Base-by-base conservation (phyloP, 108 stramenopile genomes). In the Cyclotella choctawhatcheeana region DNA sequence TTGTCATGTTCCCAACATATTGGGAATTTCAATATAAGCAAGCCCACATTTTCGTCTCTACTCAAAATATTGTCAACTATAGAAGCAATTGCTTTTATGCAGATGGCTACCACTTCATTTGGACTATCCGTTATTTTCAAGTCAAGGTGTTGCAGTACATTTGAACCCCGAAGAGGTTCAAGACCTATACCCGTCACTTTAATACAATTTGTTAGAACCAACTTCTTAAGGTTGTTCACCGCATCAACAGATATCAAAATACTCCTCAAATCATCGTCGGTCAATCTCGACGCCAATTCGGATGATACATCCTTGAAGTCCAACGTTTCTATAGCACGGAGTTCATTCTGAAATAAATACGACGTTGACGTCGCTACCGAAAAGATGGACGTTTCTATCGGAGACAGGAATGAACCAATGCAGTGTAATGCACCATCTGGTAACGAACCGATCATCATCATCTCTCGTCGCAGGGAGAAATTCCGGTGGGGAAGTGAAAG, bases 391-490 rank as follows among this genome's bases (percentile, higher is more conserved):
- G 4, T 48, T 48, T 48, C 47, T 48, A 48, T n/a, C 47, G 17
- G 17, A 48, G 8, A n/a, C 16, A 48, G 47, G 47, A 48, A 48
- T 4, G 47, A 48, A 48, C 16, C 18, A 4, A 48, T n/a, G 47
- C n/a, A n/a, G 47, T 48, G n/a, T 4, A 48, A 48, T n/a, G 47
- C 47, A n/a, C 47, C n/a, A n/a, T 48, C 47, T 48, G 47, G 47
- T 4, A 48, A n/a, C 8, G 47, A 48, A n/a, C 17, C 18, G 47
- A 48, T 8, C 4, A n/a, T 4, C 47, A 48, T 48, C 6, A 40
- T 40, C 6, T 40, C 37, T 40, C n/a, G n/a, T n/a, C n/a, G n/a
- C n/a, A n/a, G n/a, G n/a, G n/a, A n/a, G n/a, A n/a, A n/a, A n/a
- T n/a, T n/a, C n/a, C n/a, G n/a, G n/a, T n/a, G n/a, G n/a, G n/a